Conservation (phyloP, 1,284 basidiomycete genomes). For the Trichosporon asahii region DNA sequence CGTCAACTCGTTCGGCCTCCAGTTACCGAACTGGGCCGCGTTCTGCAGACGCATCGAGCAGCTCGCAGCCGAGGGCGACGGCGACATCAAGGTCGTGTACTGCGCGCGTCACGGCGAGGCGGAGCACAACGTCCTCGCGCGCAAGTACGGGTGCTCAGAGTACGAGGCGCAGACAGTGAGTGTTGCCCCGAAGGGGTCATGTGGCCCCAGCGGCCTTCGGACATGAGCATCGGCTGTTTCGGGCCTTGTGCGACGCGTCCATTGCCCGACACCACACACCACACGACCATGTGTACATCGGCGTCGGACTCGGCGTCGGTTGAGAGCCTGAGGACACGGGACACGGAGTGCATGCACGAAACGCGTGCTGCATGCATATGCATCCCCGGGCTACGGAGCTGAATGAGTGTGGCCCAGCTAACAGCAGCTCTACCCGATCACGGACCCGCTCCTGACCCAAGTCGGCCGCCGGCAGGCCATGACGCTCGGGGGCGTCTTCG, state of each 20-base stretch:
- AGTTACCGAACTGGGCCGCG: conserved; percentile 24
- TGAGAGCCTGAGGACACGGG: too few relatives aligned
- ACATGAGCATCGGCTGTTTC: background rate
- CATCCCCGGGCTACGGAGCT: too few relatives aligned
- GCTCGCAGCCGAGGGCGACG: conserved; percentile 24
- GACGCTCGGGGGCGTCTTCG: conserved; percentile 24
- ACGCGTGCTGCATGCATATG: background rate
- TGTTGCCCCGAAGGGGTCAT: background rate
- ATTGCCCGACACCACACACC: too few relatives aligned
- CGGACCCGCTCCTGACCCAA: conserved; percentile 32
- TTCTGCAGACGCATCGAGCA: conserved; percentile 27
- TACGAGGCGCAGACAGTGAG: conserved; percentile 17
- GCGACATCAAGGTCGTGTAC: conserved; percentile 35
- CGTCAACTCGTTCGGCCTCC: conserved; percentile 31
- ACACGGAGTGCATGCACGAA: background rate
- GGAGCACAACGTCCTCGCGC: conserved; percentile 34
- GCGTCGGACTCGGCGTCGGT: too few relatives aligned
- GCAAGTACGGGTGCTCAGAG: conserved; percentile 26
- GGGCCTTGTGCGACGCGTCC: background rate
- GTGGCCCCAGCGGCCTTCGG: background rate
- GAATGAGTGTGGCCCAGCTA: background rate
- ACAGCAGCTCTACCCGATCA: conserved; percentile 28
- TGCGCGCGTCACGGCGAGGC: conserved; percentile 40
- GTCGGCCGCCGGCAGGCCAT: conserved; percentile 31
- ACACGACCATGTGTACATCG: too few relatives aligned